Evolutionary conservation across 164 flowering plant genomes (phyloP), one percentile per base, ranked within the genome.

Genomic region (Litsea cubeba): DNA sequence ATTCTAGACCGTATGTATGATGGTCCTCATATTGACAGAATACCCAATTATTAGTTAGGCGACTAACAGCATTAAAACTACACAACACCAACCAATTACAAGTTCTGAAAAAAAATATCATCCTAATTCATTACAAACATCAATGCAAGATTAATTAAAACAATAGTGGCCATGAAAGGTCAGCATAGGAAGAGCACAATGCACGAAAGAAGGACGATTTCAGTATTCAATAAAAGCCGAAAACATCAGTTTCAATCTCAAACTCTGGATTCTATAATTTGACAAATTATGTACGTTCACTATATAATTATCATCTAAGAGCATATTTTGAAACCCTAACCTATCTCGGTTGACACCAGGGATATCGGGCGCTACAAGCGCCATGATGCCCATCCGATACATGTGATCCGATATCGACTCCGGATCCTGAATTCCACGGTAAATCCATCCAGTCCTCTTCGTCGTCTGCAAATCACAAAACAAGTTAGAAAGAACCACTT

Each of bases 361-460:
- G 32, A 92, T 46, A 81, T 95, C 98, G 0, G 87, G 60, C 79
- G 93, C 71, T 57, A 92, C 84, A 64, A 95, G 89, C 67, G 92
- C 92, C 99, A 93, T 95, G n/a, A 95, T 23, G 46, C 92, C 91
- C 99, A 95, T 93, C 35, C 97, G 87, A 65, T 93, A 91, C 99
- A 95, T 95, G 78, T 95, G 99, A 81, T 95, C 99, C 35, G 98
- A 89, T 68, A 95, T 85, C 2, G 99, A 93, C 75, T 95, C 99
- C 4, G 99, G 95, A 72, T 83, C 77, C 66, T 86, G 69, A 1
- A 95, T 81, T n/a, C 75, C 91, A 64, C 85, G 88, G 46, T 75
- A 73, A 3, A 91, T 83, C 99, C 99, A 95, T 49, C 99, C 99
- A 23, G 96, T 79, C 85, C 99, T 86, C 79, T 91, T 93, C 30